These are phyloP conservation scores for Candolleomyces eurysporus DNA, from an alignment of 768 basidiomycete species.

Conservation along the genomic window DNA sequence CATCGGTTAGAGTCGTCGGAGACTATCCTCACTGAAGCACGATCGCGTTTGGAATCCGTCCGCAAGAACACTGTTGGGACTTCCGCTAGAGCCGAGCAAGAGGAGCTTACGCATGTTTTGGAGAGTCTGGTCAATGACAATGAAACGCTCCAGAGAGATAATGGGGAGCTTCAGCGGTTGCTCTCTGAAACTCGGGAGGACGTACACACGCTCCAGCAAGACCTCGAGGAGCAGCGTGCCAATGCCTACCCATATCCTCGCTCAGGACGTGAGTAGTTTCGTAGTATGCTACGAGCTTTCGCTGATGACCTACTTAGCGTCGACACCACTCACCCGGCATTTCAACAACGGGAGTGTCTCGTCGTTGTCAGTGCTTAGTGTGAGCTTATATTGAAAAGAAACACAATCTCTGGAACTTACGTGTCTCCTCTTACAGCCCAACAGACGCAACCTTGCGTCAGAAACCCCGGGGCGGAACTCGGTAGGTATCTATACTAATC, in stretches of 20 bases:
- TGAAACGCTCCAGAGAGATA: constrained; percentile 78
- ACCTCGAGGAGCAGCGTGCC: constrained; percentile 71
- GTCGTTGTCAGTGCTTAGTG: constrained; percentile 33
- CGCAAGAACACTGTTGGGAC: constrained; percentile 36
- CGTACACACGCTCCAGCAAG: constrained; percentile 62
- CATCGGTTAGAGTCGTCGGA: constrained; percentile 67
- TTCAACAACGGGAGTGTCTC: constrained; percentile 42
- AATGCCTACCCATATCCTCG: constrained; percentile 34
- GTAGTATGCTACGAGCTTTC: neutral
- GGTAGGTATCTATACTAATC: neutral
- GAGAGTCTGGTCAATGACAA: constrained; percentile 88
- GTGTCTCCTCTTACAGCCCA: neutral
- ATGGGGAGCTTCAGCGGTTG: constrained; percentile 72
- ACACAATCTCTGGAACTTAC: neutral
- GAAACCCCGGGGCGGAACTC: neutral
- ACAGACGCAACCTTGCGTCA: constrained; percentile 7
- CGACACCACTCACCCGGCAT: constrained; percentile 42
- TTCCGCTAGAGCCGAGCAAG: constrained; percentile 44
- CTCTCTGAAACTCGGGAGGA: constrained; percentile 80
- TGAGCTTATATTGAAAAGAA: constrained; percentile 12
- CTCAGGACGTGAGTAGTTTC: constrained; percentile 39
- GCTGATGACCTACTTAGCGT: constrained; percentile 21
- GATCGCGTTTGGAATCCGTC: constrained; percentile 57
- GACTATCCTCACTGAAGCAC: constrained; percentile 63
- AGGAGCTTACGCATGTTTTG: constrained; percentile 66